Conservation (phyloP, 1,284 basidiomycete genomes). For the Calocybe gambosa region DNA sequence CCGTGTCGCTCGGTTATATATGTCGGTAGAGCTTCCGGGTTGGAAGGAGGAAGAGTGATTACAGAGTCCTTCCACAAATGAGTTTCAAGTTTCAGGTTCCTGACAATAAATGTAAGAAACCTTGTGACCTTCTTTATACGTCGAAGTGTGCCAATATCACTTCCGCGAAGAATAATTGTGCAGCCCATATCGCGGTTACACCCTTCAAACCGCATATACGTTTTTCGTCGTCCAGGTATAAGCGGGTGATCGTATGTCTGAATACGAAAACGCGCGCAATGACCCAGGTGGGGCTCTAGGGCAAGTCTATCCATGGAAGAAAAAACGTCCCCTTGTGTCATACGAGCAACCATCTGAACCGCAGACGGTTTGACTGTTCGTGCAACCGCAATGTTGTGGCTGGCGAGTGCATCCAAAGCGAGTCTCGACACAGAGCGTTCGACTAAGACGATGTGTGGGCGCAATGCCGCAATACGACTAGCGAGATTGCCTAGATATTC, state of each 20-base stretch:
- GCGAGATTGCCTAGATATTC: slow-evolving; percentile 91
- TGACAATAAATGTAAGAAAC: slow-evolving; percentile 87
- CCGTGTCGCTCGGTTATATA: slow-evolving; percentile 24
- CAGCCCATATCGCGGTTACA: slow-evolving; percentile 90
- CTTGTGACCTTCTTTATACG: slow-evolving; percentile 90
- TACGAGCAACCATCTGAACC: slow-evolving; percentile 83
- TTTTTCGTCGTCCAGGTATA: slow-evolving; percentile 89
- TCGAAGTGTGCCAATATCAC: slow-evolving; percentile 69
- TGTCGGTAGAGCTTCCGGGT: slow-evolving; percentile 56
- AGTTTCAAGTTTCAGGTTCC: slow-evolving; percentile 91
- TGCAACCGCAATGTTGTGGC: slow-evolving; percentile 88
- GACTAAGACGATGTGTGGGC: slow-evolving; percentile 91
- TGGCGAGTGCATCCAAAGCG: slow-evolving; percentile 85
- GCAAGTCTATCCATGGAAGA: slow-evolving; percentile 94
- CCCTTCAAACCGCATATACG: slow-evolving; percentile 96
- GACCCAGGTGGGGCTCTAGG: slow-evolving; percentile 84
- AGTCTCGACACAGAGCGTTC: slow-evolving; percentile 90
- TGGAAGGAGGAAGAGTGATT: slow-evolving; percentile 70
- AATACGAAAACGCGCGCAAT: slow-evolving; percentile 83
- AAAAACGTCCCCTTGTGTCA: slow-evolving; percentile 94
- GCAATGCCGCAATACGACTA: slow-evolving; percentile 81
- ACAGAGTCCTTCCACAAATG: slow-evolving; percentile 93
- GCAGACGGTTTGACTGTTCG: slow-evolving; percentile 86
- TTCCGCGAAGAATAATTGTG: slow-evolving; percentile 92
- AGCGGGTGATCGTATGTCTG: slow-evolving; percentile 93